Evolutionary conservation across 345 rosid species (phyloP), one percentile per base, ranked within the genome.

Genomic region (Carallia pectinifolia): DNA sequence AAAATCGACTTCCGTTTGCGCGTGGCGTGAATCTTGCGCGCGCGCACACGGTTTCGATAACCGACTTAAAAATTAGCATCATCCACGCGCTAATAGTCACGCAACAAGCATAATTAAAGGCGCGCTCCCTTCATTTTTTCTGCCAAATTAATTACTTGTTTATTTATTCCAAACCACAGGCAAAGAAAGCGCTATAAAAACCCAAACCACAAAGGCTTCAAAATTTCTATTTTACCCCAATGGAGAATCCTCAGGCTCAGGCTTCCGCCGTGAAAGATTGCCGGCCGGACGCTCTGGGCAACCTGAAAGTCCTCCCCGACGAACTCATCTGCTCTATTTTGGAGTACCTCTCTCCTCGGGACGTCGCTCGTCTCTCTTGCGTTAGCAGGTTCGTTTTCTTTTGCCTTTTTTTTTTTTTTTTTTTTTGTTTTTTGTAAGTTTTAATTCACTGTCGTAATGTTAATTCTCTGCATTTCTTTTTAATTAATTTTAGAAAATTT

Each of bases 301-400:
- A 70, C 64, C 87, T 93, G 65, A 71, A 66, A 34, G 81, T 81
- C 60, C 87, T 93, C 18, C 89, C 97, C 40, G 98, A 93, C 58
- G 97, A 93, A 58, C 69, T 91, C 9, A 69, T 89, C 73, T 87
- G 89, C 62, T 50, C 86, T 44, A 82, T 89, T 71, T 70, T 93
- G 71, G 91, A 88, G 33, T 44, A 23, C 61, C 93, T 93, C 74
- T 50, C 81, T 74, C 94, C 91, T 48, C 88, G 86, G 27, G 97
- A 93, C 19, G 79, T 90, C 67, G 90, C 88, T 74, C 87, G 88
- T 50, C 84, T 91, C 72, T 77, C 97, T 71, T 88, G 98, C 68
- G 95, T 87, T 65, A 93, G 98, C 97, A 93, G 98, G 98, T 93
- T 54, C 47, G 52, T 10, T 4, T 31, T 29, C 33, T 16, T 27